A percentile compares a stretch with the other conserved stretches of the same genome.
Conservation (phyloP, 2,329 filamentous ascomycete species). For the Cladobotryum protrusum region DNA sequence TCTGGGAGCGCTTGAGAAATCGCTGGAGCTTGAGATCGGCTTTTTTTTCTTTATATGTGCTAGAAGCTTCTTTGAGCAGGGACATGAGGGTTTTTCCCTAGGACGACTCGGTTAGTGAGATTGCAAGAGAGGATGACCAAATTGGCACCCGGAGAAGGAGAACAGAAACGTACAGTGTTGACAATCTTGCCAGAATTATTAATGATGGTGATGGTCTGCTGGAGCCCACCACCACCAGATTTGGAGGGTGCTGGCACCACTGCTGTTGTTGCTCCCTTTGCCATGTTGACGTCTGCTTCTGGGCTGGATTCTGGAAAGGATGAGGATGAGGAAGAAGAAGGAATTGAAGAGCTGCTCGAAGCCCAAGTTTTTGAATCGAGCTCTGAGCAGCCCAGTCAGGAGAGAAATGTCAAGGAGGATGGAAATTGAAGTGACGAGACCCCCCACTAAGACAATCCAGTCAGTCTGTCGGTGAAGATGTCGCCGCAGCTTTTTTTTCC, state of each 20-base stretch:
- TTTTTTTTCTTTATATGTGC: constrained; percentile 82
- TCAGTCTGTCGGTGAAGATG: constrained; percentile 15
- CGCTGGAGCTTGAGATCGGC: constrained; percentile 67
- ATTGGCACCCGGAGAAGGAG: constrained; percentile 5
- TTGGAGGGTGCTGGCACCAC: neutral
- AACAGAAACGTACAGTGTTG: constrained; percentile 62
- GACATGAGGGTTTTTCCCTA: constrained; percentile 85
- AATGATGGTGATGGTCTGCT: constrained; percentile 80
- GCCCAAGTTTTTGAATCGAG: neutral
- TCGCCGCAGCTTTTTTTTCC: no score
- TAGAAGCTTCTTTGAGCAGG: constrained; percentile 88
- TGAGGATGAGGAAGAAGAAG: neutral
- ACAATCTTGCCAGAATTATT: constrained; percentile 89
- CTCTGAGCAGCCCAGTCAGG: neutral
- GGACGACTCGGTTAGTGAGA: neutral
- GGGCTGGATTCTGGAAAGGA: neutral
- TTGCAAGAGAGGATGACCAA: neutral
- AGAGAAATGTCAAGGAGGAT: neutral
- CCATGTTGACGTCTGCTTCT: neutral
- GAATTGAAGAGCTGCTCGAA: neutral
- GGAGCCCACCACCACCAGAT: constrained; percentile 32
- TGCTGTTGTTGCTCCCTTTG: neutral
- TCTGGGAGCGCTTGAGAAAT: constrained; percentile 17
- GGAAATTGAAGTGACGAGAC: constrained; percentile 1
- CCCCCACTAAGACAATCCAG: constrained; percentile 5